Evolutionary conservation across 768 basidiomycete genomes (phyloP).

Genomic region (Kwoniella bestiolae): DNA sequence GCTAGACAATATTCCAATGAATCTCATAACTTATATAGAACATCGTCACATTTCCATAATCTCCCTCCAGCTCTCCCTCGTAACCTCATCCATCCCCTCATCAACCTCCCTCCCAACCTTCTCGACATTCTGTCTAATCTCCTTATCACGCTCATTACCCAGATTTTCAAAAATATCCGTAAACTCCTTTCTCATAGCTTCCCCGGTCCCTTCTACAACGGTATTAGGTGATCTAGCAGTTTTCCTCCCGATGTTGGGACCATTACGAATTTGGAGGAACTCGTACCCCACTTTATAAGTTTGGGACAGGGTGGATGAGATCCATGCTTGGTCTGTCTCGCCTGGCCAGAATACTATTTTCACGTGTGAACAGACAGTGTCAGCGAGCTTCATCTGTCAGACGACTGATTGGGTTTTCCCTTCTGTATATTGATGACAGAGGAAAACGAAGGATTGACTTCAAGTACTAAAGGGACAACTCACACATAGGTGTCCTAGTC

Average conservation of each 20-base stretch:
- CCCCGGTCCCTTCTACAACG: slow-evolving; percentile 1
- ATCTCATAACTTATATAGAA: too few species aligned
- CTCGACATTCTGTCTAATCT: slow-evolving; percentile 1
- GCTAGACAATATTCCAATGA: too few species aligned
- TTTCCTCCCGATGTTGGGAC: slow-evolving; percentile 9
- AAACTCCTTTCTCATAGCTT: slow-evolving; percentile 10
- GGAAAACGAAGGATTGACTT: too few species aligned
- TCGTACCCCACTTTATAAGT: slow-evolving; percentile 12
- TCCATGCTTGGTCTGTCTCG: slow-evolving; percentile 19
- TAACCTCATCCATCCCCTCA: slow-evolving; percentile 9
- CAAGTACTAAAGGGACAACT: too few species aligned
- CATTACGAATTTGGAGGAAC: slow-evolving; percentile 20
- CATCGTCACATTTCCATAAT: neutral
- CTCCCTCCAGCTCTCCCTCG: neutral
- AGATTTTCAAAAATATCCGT: slow-evolving; percentile 3
- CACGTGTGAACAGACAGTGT: neutral
- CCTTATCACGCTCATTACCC: neutral
- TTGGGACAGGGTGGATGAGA: slow-evolving; percentile 15
- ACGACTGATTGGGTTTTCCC: too few species aligned
- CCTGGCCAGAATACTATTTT: slow-evolving; percentile 19
- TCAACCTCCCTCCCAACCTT: slow-evolving; percentile 5
- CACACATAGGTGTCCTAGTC: slow-evolving; percentile 19
- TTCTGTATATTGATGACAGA: too few species aligned
- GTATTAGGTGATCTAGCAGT: neutral
- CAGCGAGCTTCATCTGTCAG: too few species aligned